Evolutionary conservation across 805 yeast species (phyloP).

Genomic region (Wickerhamomyces tratensis): DNA sequence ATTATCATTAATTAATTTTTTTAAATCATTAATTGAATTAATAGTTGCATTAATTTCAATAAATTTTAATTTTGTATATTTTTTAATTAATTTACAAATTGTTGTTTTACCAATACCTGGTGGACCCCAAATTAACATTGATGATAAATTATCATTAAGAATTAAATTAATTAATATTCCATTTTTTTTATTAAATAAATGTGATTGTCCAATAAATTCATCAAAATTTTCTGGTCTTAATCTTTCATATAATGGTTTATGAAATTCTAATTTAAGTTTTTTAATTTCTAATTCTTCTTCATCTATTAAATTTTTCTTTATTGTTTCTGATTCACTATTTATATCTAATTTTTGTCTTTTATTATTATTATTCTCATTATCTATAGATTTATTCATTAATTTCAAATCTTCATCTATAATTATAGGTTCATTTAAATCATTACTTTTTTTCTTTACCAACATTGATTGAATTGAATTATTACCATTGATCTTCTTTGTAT

Average conservation of each 20-base stretch:
- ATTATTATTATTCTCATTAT: background rate
- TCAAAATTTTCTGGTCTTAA: constrained; percentile 67
- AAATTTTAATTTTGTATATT: constrained; percentile 33
- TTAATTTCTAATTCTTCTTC: constrained; percentile 9
- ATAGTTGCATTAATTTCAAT: constrained; percentile 83
- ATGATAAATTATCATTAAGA: constrained; percentile 56
- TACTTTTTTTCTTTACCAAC: background rate
- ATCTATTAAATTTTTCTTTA: background rate
- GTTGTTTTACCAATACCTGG: constrained; percentile 94
- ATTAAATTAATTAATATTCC: constrained; percentile 65
- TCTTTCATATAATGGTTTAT: constrained; percentile 58
- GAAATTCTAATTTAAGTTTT: constrained; percentile 6
- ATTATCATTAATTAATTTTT: constrained; percentile 41
- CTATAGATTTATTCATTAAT: background rate
- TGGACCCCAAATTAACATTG: constrained; percentile 89
- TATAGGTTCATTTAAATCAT: background rate
- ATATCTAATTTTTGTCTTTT: background rate
- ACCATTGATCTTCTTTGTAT: background rate
- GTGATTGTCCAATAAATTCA: constrained; percentile 80
- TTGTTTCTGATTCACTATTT: constrained; percentile 1
- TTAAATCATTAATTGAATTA: constrained; percentile 56
- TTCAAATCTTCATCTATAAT: background rate
- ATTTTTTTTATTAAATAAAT: constrained; percentile 45
- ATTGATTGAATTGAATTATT: background rate
- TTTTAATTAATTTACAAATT: constrained; percentile 45